These are phyloP conservation scores for Aspergillus ibericus DNA, from an alignment of 2,329 filamentous ascomycete genomes.

Conservation along the genomic window DNA sequence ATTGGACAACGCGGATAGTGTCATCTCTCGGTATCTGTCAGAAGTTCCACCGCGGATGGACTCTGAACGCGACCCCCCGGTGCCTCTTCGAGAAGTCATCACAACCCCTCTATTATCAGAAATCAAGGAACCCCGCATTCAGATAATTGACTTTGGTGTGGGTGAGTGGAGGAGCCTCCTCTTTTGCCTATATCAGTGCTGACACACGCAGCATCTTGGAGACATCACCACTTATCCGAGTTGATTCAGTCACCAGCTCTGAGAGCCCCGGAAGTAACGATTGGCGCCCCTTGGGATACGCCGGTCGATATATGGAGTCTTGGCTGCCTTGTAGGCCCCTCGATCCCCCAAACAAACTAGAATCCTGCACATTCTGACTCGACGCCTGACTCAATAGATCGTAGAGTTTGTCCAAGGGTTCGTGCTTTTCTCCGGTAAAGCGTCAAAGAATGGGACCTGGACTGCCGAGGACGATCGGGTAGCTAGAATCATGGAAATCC, in stretches of 20 bases:
- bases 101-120: slow-evolving; percentile 22
- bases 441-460: slow-evolving; percentile 24
- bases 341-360: not conserved
- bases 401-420: slow-evolving; percentile 28
- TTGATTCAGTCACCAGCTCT: slow-evolving; percentile 22
- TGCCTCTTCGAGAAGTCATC: slow-evolving; percentile 26
- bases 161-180: slow-evolving; percentile 12
- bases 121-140: slow-evolving; percentile 16
- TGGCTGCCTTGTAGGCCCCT: slow-evolving; percentile 28
- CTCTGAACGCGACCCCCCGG: slow-evolving; percentile 1
- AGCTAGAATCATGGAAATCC: slow-evolving; percentile 25
- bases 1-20: slow-evolving; percentile 14
- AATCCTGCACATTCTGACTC: not conserved
- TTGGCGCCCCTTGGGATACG: slow-evolving; percentile 26
- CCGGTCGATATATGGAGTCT: slow-evolving; percentile 33
- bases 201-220: slow-evolving; percentile 18
- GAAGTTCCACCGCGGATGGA: slow-evolving; percentile 16
- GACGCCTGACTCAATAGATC: slow-evolving; percentile 11
- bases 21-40: slow-evolving; percentile 21
- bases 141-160: slow-evolving; percentile 25
- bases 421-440: slow-evolving; percentile 24
- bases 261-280: slow-evolving; percentile 26
- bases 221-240: slow-evolving; percentile 18
- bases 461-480: slow-evolving; percentile 28
- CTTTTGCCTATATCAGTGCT: not conserved